Evolutionary conservation across 75 land plant genomes (phyloP).

Genomic region (Azolla pinnata): DNA sequence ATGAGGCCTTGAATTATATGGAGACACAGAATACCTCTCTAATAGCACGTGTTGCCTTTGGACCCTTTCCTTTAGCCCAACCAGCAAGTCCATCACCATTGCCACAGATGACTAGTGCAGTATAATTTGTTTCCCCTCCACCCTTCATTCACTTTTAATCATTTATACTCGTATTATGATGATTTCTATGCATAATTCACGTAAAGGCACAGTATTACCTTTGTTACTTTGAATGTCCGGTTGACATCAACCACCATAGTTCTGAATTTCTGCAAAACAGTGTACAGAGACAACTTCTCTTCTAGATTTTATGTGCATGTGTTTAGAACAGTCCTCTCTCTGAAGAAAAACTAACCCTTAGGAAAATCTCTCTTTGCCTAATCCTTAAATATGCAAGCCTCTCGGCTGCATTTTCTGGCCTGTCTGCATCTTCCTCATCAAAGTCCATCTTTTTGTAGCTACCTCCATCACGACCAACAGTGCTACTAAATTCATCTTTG

Average conservation of each 20-base stretch:
- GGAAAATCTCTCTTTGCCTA: neutral
- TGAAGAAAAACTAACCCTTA: neutral
- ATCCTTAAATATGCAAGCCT: neutral
- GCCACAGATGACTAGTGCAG: slow-evolving; percentile 82
- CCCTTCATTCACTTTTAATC: slow-evolving; percentile 31
- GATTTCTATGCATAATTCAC: no score
- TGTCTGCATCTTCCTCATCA: slow-evolving; percentile 12
- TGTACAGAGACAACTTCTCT: no score
- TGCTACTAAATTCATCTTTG: neutral
- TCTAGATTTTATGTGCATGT: no score
- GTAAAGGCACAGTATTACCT: no score
- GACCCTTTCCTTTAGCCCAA: slow-evolving; percentile 80
- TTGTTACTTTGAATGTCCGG: slow-evolving; percentile 88
- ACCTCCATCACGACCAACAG: neutral
- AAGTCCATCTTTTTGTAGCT: neutral
- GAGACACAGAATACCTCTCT: slow-evolving; percentile 31
- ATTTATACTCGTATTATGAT: no score
- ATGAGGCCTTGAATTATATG: neutral
- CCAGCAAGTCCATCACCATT: slow-evolving; percentile 84
- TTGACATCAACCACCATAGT: slow-evolving; percentile 77
- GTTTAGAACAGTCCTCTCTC: no score
- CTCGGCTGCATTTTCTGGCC: slow-evolving; percentile 11
- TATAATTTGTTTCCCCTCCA: slow-evolving; percentile 67
- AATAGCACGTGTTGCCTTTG: slow-evolving; percentile 51
- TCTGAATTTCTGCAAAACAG: slow-evolving; percentile 63